Evolutionary conservation across 2,329 filamentous ascomycete genomes (phyloP).

Genomic region (Cladophialophora immunda): DNA sequence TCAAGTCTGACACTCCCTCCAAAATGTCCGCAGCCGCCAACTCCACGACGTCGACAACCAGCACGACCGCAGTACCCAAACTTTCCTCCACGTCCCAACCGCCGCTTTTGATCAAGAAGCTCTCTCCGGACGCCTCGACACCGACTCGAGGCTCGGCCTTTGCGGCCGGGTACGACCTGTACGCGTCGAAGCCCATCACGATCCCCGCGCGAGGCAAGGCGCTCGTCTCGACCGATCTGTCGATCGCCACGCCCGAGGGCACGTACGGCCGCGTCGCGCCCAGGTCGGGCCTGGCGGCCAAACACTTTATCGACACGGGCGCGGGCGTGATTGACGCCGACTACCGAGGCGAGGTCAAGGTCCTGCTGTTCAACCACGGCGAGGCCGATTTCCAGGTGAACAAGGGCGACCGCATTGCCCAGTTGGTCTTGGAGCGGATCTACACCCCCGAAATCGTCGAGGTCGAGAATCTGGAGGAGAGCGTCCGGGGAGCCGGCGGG

Average conservation of each 20-base stretch:
- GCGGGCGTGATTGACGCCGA: conserved; percentile 98
- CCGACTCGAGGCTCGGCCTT: conserved; percentile 89
- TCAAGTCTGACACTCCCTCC: conserved; percentile 66
- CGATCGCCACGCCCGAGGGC: conserved; percentile 86
- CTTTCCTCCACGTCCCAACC: conserved; percentile 53
- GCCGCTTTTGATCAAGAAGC: conserved; percentile 86
- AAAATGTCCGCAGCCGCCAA: conserved; percentile 42
- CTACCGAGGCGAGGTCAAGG: conserved; percentile 92
- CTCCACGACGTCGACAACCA: conserved; percentile 48
- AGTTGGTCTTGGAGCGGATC: conserved; percentile 93
- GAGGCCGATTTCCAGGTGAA: conserved; percentile 83
- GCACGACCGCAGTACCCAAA: conserved; percentile 42
- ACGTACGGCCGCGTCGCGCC: conserved; percentile 92
- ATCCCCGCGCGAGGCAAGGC: conserved; percentile 85
- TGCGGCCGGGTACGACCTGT: conserved; percentile 94
- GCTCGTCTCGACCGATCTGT: conserved; percentile 88
- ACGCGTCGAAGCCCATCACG: conserved; percentile 75
- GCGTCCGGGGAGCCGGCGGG: conserved; percentile 86
- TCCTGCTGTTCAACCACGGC: conserved; percentile 91
- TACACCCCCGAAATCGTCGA: conserved; percentile 92
- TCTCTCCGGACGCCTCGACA: conserved; percentile 78
- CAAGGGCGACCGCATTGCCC: conserved; percentile 89
- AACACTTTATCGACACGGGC: conserved; percentile 95
- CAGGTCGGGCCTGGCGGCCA: conserved; percentile 87
- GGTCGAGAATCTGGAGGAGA: conserved; percentile 87